A percentile compares a stretch with the other conserved stretches of the same genome.
These are phyloP conservation scores for Coniochaeta ligniaria DNA, from an alignment of 2,329 filamentous ascomycete species.

Conservation along the genomic window DNA sequence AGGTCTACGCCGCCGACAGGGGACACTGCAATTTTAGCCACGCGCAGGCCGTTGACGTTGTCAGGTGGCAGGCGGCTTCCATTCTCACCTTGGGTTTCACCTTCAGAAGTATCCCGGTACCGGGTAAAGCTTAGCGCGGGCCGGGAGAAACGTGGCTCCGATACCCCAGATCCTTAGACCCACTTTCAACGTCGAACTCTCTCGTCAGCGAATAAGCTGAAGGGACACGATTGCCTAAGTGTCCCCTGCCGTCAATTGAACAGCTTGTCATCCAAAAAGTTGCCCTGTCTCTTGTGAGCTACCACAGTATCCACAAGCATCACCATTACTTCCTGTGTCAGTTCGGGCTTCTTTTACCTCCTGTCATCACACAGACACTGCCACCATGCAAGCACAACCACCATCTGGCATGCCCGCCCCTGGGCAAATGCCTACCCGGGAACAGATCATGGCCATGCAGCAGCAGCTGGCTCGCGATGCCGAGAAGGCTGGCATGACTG, in stretches of 20 bases:
- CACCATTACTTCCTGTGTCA: neutral
- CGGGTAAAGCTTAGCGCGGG: neutral
- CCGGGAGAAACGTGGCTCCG: neutral
- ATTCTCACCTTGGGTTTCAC: neutral
- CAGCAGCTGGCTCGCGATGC: conserved; percentile 77
- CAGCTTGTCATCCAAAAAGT: conserved; percentile 8
- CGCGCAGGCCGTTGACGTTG: too few relatives aligned
- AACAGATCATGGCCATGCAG: conserved; percentile 82
- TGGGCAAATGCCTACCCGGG: conserved; percentile 43
- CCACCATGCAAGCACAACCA: conserved; percentile 5
- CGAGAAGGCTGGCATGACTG: conserved; percentile 73
- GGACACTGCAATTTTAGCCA: too few relatives aligned
- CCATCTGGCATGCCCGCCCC: conserved; percentile 17
- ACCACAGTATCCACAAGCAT: neutral
- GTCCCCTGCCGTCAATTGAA: conserved; percentile 6
- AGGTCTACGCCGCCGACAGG: too few relatives aligned
- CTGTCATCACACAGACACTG: neutral
- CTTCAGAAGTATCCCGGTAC: neutral
- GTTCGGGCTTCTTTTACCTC: neutral
- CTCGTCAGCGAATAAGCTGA: neutral
- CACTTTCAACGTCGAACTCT: neutral
- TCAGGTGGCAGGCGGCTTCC: neutral
- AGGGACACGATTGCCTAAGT: neutral
- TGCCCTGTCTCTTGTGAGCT: neutral
- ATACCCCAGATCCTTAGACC: neutral